These are phyloP conservation scores for Tarenaya hassleriana DNA, from an alignment of 345 rosid genomes.

Conservation along the genomic window DNA sequence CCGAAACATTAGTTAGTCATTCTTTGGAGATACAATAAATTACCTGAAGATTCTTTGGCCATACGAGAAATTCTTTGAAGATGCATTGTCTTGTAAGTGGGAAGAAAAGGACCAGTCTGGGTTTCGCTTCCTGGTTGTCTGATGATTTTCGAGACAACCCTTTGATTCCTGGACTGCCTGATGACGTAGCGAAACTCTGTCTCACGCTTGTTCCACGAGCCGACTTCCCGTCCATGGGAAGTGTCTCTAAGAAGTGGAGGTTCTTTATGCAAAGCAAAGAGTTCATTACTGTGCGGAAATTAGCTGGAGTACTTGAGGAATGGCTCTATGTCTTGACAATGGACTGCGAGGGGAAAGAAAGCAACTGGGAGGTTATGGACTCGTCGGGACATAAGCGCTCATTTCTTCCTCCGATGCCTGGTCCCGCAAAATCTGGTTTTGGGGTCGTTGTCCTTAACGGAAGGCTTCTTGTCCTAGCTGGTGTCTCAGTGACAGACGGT, in stretches of 20 bases:
- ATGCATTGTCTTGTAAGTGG: slow-evolving; percentile 49
- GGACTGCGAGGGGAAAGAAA: slow-evolving; percentile 59
- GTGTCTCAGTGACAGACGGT: slow-evolving; percentile 47
- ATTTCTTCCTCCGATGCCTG: slow-evolving; percentile 75
- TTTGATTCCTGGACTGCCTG: slow-evolving; percentile 78
- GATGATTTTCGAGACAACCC: slow-evolving; percentile 30
- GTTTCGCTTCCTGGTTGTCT: slow-evolving; percentile 29
- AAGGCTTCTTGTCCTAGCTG: slow-evolving; percentile 75
- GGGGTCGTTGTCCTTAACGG: slow-evolving; percentile 64
- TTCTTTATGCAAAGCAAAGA: slow-evolving; percentile 72
- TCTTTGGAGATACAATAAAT: slow-evolving; percentile 13
- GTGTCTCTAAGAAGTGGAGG: slow-evolving; percentile 86
- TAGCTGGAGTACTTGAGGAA: slow-evolving; percentile 72
- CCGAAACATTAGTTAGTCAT: slow-evolving; percentile 26
- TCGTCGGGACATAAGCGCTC: slow-evolving; percentile 45
- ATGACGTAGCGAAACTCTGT: slow-evolving; percentile 79
- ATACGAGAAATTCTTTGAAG: slow-evolving; percentile 14
- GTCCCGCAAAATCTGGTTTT: slow-evolving; percentile 58
- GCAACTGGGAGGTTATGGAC: slow-evolving; percentile 85
- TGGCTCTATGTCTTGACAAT: slow-evolving; percentile 66
- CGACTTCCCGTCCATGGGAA: slow-evolving; percentile 61
- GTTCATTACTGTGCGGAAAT: slow-evolving; percentile 54
- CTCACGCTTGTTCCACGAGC: slow-evolving; percentile 80
- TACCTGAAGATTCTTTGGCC: slow-evolving; percentile 21
- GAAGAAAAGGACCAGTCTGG: slow-evolving; percentile 43